These are phyloP conservation scores for Monosporascus cannonballus DNA, from an alignment of 2,329 filamentous ascomycete genomes.

Conservation along the genomic window DNA sequence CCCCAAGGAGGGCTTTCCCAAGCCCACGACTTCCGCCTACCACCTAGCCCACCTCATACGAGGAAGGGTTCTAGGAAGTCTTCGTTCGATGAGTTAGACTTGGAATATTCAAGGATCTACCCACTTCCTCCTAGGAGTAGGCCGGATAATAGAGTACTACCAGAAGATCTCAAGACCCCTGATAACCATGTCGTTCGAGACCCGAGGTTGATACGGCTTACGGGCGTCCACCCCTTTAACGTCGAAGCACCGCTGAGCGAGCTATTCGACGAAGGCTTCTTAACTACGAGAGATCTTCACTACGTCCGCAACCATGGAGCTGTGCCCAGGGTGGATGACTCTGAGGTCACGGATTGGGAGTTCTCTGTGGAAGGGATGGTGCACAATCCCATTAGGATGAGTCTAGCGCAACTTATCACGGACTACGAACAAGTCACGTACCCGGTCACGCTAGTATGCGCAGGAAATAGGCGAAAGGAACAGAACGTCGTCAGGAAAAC, in stretches of 20 bases:
- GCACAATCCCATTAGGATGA: constrained; percentile 66
- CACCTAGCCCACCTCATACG: constrained; percentile 35
- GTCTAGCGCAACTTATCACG: constrained; percentile 63
- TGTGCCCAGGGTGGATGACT: constrained; percentile 69
- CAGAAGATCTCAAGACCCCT: constrained; percentile 76
- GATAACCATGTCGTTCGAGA: constrained; percentile 78
- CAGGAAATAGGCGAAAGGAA: constrained; percentile 86
- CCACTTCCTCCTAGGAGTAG: constrained; percentile 63
- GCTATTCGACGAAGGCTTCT: constrained; percentile 73
- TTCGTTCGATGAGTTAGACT: constrained; percentile 9
- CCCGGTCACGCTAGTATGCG: constrained; percentile 84
- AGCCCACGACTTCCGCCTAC: constrained; percentile 19
- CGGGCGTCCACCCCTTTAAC: constrained; percentile 87
- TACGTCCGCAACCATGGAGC: constrained; percentile 88
- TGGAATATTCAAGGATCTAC: constrained; percentile 32
- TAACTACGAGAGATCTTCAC: constrained; percentile 82
- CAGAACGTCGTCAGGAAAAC: constrained; percentile 87
- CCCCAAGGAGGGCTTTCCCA: constrained; percentile 10
- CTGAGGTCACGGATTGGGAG: constrained; percentile 71
- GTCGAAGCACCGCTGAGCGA: constrained; percentile 76
- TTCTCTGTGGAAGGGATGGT: constrained; percentile 82
- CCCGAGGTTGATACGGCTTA: constrained; percentile 74
- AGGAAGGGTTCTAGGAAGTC: constrained; percentile 30
- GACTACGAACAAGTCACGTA: constrained; percentile 78
- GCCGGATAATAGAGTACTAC: constrained; percentile 53